phyloP scores from a whole-genome alignment of 2,329 filamentous ascomycete species.

The Diaporthe longicolla region DNA sequence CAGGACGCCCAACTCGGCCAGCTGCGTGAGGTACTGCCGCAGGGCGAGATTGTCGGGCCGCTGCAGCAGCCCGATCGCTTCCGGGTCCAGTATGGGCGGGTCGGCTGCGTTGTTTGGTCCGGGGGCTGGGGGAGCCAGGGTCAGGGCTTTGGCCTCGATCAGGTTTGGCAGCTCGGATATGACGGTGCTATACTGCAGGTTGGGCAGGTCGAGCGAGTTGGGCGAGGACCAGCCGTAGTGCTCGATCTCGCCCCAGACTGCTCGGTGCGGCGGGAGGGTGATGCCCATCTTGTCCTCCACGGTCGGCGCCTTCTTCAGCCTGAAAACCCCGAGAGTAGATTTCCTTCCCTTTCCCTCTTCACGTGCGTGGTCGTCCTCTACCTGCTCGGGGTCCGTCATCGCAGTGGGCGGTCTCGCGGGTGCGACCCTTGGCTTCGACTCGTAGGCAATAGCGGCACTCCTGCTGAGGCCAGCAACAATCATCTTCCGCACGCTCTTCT shows the following conservation, averaged over 20 bases:
- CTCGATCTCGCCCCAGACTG: slow-evolving; percentile 84
- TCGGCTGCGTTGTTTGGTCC: slow-evolving; percentile 52
- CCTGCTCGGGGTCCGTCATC: slow-evolving; percentile 40
- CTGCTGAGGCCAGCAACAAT: slow-evolving; percentile 80
- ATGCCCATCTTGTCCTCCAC: slow-evolving; percentile 57
- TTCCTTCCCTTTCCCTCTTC: slow-evolving; percentile 39
- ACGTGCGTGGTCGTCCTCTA: slow-evolving; percentile 5
- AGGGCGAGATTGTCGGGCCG: slow-evolving; percentile 80
- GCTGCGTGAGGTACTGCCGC: slow-evolving; percentile 82
- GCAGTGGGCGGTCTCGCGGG: slow-evolving; percentile 46
- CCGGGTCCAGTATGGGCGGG: slow-evolving; percentile 69
- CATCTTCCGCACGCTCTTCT: slow-evolving; percentile 80
- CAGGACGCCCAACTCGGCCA: slow-evolving; percentile 77
- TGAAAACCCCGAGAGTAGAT: slow-evolving; percentile 46
- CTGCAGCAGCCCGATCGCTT: slow-evolving; percentile 79
- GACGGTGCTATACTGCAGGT: slow-evolving; percentile 87
- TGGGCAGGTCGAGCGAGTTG: slow-evolving; percentile 78
- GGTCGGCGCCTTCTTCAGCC: slow-evolving; percentile 54
- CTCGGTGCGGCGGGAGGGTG: slow-evolving; percentile 64
- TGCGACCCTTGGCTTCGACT: slow-evolving; percentile 76
- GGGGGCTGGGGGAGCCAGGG: slow-evolving; percentile 75
- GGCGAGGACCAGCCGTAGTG: slow-evolving; percentile 93
- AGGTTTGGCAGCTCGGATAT: slow-evolving; percentile 88
- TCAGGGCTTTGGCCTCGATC: slow-evolving; percentile 94
- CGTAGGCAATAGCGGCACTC: slow-evolving; percentile 86